A percentile compares a stretch with the other conserved stretches of the same genome.
Conservation (phyloP, 768 basidiomycete genomes). For the Termitomyces sp. region DNA sequence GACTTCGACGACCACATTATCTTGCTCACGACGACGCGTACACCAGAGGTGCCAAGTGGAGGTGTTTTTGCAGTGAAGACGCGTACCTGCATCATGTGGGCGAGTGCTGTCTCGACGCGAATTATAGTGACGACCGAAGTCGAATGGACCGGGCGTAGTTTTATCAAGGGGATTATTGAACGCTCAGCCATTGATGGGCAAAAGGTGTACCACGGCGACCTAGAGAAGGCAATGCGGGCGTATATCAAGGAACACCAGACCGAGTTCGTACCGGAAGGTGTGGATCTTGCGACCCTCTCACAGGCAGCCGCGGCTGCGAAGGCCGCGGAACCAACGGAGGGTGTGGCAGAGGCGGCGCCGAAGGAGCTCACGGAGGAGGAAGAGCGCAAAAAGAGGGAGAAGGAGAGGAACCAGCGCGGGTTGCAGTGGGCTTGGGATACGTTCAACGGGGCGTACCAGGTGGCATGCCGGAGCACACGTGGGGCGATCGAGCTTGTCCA, state of each 20-base stretch:
- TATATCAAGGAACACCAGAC: conserved; percentile 89
- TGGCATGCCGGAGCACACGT: conserved; percentile 64
- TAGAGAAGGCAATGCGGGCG: conserved; percentile 78
- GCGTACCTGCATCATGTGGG: conserved; percentile 93
- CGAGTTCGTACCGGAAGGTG: conserved; percentile 86
- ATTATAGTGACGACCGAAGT: conserved; percentile 88
- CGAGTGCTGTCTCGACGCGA: conserved; percentile 68
- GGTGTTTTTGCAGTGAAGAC: conserved; percentile 94
- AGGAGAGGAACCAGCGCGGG: conserved; percentile 65
- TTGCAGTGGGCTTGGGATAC: conserved; percentile 91
- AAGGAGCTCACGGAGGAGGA: conserved; percentile 27
- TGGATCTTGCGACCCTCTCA: conserved; percentile 56
- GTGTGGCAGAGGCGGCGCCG: conserved; percentile 23
- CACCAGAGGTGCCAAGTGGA: conserved; percentile 94
- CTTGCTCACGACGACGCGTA: conserved; percentile 85
- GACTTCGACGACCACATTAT: conserved; percentile 84
- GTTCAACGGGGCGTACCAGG: conserved; percentile 69
- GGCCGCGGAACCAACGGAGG: conserved; percentile 4
- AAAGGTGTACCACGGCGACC: conserved; percentile 76
- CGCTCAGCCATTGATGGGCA: conserved; percentile 90
- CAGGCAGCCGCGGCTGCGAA: conserved; percentile 32
- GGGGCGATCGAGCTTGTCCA: conserved; percentile 74
- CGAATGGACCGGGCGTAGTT: conserved; percentile 95
- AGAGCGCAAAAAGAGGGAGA: conserved; percentile 55
- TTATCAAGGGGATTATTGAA: conserved; percentile 96